Evolutionary conservation across 2,329 filamentous ascomycete genomes (phyloP).

Genomic region (Pyrenochaeta sp.): DNA sequence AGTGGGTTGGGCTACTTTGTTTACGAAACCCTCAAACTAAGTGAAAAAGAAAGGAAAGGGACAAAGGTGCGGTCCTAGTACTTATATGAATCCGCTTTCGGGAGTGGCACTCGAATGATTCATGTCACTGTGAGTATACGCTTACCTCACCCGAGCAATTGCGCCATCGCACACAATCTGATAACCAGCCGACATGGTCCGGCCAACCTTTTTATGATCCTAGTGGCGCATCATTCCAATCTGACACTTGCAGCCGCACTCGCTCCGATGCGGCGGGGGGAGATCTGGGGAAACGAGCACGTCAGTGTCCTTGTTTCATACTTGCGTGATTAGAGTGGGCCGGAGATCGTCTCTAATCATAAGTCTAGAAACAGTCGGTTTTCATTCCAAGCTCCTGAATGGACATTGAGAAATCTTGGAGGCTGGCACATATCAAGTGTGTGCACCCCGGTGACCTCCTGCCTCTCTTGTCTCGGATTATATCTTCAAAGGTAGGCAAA

Average conservation of each 20-base stretch:
- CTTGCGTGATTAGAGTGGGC: slow-evolving; percentile 5
- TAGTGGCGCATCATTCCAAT: slow-evolving; percentile 8
- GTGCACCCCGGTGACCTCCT: neutral
- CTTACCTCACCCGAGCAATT: slow-evolving; percentile 25
- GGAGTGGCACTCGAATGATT: slow-evolving; percentile 8
- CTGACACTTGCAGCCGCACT: slow-evolving; percentile 10
- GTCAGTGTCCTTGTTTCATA: neutral
- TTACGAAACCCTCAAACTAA: neutral
- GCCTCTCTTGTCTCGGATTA: slow-evolving; percentile 1
- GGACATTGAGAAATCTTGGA: neutral
- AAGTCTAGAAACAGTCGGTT: neutral
- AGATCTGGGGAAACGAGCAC: slow-evolving; percentile 18
- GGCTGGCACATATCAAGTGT: neutral
- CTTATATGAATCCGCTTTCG: slow-evolving; percentile 20
- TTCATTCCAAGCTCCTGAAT: neutral
- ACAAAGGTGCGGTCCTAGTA: slow-evolving; percentile 5
- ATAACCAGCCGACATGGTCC: slow-evolving; percentile 7
- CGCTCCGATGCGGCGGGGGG: slow-evolving; percentile 5
- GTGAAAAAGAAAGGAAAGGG: neutral
- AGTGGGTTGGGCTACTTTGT: neutral
- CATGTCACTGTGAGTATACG: slow-evolving; percentile 19
- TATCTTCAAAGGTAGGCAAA: slow-evolving; percentile 4
- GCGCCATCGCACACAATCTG: slow-evolving; percentile 50
- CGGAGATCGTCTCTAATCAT: neutral
- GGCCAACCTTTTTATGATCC: neutral